phyloP scores from a whole-genome alignment of 2,329 filamentous ascomycete species.

The Acephala macrosclerotiorum region DNA sequence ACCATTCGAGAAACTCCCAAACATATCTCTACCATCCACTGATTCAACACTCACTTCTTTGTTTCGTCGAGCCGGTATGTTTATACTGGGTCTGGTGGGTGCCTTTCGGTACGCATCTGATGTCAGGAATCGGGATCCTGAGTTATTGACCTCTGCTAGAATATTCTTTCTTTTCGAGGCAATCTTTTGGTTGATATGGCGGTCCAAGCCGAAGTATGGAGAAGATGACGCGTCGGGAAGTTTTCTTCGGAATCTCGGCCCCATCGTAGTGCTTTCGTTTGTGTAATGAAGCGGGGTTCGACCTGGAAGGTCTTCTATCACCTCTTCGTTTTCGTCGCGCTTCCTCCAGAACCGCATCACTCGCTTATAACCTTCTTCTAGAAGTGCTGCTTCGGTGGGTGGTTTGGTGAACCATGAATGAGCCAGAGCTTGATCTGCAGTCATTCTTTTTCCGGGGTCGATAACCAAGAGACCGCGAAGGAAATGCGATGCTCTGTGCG shows the following conservation, averaged over 20 bases:
- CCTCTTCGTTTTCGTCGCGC: slow-evolving; percentile 28
- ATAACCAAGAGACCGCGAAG: slow-evolving; percentile 47
- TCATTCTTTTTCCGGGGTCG: slow-evolving; percentile 45
- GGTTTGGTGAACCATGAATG: slow-evolving; percentile 49
- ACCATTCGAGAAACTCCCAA: slow-evolving; percentile 13
- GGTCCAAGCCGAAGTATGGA: slow-evolving; percentile 41
- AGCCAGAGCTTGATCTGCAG: slow-evolving; percentile 43
- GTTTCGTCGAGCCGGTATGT: not conserved
- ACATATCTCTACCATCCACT: slow-evolving; percentile 33
- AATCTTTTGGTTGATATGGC: slow-evolving; percentile 31
- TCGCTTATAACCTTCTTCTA: slow-evolving; percentile 37
- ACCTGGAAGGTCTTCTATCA: slow-evolving; percentile 37
- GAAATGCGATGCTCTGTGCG: slow-evolving; percentile 35
- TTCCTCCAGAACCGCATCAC: slow-evolving; percentile 39
- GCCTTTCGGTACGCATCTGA: slow-evolving; percentile 7
- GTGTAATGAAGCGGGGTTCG: not conserved
- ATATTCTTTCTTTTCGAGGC: slow-evolving; percentile 32
- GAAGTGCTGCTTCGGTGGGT: slow-evolving; percentile 31
- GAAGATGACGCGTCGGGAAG: slow-evolving; percentile 38
- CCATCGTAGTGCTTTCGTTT: not conserved
- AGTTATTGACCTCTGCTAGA: slow-evolving; percentile 35
- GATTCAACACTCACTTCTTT: slow-evolving; percentile 7
- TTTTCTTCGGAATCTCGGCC: slow-evolving; percentile 26
- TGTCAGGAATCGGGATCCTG: slow-evolving; percentile 31
- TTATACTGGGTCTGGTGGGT: not conserved